phyloP scores from a whole-genome alignment of 371 early-diverging fungal genomes.

The Mortierella sp. region DNA sequence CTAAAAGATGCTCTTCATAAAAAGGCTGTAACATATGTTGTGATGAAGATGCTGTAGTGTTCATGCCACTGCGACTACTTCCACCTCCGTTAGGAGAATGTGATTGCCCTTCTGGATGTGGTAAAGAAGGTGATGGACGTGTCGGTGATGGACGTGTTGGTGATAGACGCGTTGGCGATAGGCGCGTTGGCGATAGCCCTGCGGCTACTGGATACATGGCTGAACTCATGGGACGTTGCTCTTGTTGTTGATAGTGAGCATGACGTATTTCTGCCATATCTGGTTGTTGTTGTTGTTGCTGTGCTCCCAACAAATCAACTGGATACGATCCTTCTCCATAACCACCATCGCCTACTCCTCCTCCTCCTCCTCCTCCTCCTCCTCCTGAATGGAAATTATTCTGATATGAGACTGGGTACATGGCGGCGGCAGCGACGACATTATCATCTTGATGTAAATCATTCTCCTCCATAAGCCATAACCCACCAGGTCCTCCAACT shows the following conservation, averaged over 20 bases:
- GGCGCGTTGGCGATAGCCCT: neutral
- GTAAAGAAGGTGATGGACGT: neutral
- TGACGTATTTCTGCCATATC: constrained; percentile 12
- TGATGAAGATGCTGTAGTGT: constrained; percentile 4
- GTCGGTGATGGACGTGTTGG: neutral
- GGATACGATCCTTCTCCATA: neutral
- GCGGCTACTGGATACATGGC: neutral
- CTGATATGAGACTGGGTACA: constrained; percentile 34
- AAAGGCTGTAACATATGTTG: constrained; percentile 7
- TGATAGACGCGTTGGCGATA: neutral
- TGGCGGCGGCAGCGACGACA: constrained; percentile 11
- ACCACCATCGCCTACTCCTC: no score
- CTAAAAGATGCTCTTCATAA: constrained; percentile 14
- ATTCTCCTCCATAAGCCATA: constrained; percentile 31
- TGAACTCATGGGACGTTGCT: neutral
- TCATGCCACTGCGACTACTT: neutral
- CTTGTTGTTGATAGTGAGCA: constrained; percentile 8
- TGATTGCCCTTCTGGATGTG: neutral
- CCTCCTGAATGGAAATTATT: neutral
- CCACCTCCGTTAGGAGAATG: neutral
- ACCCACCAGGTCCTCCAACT: constrained; percentile 11
- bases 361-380: neutral
- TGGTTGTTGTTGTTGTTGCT: neutral
- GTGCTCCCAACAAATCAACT: neutral
- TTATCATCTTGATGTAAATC: constrained; percentile 6